Base-by-base conservation (phyloP, 129 eudicot genomes). In the Chrysanthemum lavandulifolium region DNA sequence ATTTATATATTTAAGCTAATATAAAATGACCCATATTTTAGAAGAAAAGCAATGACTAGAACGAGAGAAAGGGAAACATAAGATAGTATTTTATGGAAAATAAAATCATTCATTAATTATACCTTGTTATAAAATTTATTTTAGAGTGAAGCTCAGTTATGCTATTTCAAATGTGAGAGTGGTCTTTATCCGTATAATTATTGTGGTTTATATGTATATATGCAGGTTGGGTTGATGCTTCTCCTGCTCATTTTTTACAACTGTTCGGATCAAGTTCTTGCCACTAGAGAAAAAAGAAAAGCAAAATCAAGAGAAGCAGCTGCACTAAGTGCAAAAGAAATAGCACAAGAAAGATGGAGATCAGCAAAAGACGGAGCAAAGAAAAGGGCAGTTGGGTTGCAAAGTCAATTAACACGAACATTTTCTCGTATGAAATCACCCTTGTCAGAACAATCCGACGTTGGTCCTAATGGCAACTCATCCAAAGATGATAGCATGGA, bases 231-330 rank as follows among this genome's bases (percentile, higher is more conserved):
- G 33, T 73, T 93, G 75, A 84, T 81, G 49, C 80, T 89, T 61
- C 23, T 89, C 14, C 86, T 93, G 48, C 69, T 93, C 45, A 78
- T 92, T 14, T 89, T 92, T 72, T 92, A 92, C 85, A 92, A 92
- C 78, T 92, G 91, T 49, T 87, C 98, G 13, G 98, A 87, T 62
- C 96, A 85, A 78, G 91, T 89, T 4, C 76, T 92, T 67, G 71
- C 86, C 43, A 75, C 82, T 6, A 76, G 96, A 84, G 96, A 89
- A 66, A 87, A 73, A 31, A 76, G 82, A 29, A 87, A 86, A 71
- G 98, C 95, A 13, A 89, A 89, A 80, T 89, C 96, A 60, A 80
- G 98, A 78, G 98, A 92, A 82, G 98, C 98, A 6, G 98, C 95
- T 12, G 98, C 95, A 75, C 78, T 67, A 75, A 92, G 90, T 72